These are phyloP conservation scores for Penicillium expansum DNA, from an alignment of 2,329 filamentous ascomycete species.

Conservation along the genomic window DNA sequence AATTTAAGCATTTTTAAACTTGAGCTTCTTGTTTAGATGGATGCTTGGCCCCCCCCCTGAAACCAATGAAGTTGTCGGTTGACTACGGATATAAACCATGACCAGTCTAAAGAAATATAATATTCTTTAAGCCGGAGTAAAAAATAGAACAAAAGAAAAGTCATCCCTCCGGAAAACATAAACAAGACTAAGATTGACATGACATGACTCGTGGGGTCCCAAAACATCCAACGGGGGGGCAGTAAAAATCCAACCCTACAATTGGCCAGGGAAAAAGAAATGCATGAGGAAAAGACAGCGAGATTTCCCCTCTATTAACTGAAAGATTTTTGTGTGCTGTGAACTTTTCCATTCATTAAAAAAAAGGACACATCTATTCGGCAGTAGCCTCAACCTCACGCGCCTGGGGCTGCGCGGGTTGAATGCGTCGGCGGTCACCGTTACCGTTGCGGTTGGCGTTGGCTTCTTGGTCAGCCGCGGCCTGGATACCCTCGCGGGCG, in stretches of 20 bases:
- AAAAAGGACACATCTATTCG: constrained; percentile 23
- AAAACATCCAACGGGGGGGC: constrained; percentile 20
- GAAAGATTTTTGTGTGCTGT: constrained; percentile 22
- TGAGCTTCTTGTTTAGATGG: neutral
- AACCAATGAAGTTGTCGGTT: neutral
- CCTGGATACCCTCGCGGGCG: constrained; percentile 62
- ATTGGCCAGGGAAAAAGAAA: constrained; percentile 22
- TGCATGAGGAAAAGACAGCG: constrained; percentile 19
- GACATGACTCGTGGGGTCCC: constrained; percentile 31
- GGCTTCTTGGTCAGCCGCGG: constrained; percentile 50
- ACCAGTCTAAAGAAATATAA: constrained; percentile 12
- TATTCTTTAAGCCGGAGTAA: constrained; percentile 19
- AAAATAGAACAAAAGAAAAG: constrained; percentile 17
- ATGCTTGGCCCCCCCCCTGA: neutral
- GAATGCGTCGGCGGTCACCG: constrained; percentile 36
- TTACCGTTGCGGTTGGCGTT: constrained; percentile 26
- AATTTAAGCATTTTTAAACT: neutral
- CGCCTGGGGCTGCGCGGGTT: constrained; percentile 12
- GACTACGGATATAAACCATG: neutral
- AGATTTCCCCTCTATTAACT: constrained; percentile 25
- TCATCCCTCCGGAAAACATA: constrained; percentile 21
- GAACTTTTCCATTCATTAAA: constrained; percentile 23
- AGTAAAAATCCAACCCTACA: constrained; percentile 25
- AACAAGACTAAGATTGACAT: constrained; percentile 26
- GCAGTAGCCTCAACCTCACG: constrained; percentile 39